A percentile compares a stretch with the other conserved stretches of the same genome.
These are phyloP conservation scores for Acephala macrosclerotiorum DNA, from an alignment of 2,329 filamentous ascomycete genomes.

Conservation along the genomic window DNA sequence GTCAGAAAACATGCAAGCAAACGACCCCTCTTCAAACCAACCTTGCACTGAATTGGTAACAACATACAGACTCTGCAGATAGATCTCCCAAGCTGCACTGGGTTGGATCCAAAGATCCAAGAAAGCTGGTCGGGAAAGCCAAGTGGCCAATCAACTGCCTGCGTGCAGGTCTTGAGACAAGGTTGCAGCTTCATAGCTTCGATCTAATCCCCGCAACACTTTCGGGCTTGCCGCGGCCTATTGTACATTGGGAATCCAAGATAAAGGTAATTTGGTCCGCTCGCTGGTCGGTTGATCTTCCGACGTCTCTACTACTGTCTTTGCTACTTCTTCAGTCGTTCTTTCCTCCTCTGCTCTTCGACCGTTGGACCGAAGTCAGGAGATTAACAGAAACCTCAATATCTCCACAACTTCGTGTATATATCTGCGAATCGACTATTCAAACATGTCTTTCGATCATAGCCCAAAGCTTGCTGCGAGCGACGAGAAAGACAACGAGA, in stretches of 20 bases:
- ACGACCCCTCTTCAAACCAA: not conserved
- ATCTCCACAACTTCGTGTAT: not conserved
- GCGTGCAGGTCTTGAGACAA: not conserved
- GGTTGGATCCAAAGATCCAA: slow-evolving; percentile 6
- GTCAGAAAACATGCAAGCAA: not conserved
- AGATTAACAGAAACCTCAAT: not conserved
- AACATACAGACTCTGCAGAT: not conserved
- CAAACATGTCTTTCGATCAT: slow-evolving; percentile 9
- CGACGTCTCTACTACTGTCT: too few species aligned
- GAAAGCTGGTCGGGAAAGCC: not conserved
- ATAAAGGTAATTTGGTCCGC: slow-evolving; percentile 14
- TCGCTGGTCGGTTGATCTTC: too few species aligned
- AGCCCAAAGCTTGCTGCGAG: slow-evolving; percentile 16
- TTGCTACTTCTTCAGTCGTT: not conserved
- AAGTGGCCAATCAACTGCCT: not conserved
- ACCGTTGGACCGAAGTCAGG: not conserved
- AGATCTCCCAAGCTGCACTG: slow-evolving; percentile 1
- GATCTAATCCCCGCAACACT: slow-evolving; percentile 3
- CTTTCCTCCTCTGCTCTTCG: not conserved
- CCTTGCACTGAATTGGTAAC: not conserved
- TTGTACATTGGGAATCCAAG: not conserved
- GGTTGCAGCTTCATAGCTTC: not conserved
- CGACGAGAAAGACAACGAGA: slow-evolving; percentile 24
- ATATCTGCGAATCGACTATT: not conserved
- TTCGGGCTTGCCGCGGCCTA: slow-evolving; percentile 5